These are phyloP conservation scores for Fusarium virguliforme DNA, from an alignment of 2,329 filamentous ascomycete species.

Conservation along the genomic window DNA sequence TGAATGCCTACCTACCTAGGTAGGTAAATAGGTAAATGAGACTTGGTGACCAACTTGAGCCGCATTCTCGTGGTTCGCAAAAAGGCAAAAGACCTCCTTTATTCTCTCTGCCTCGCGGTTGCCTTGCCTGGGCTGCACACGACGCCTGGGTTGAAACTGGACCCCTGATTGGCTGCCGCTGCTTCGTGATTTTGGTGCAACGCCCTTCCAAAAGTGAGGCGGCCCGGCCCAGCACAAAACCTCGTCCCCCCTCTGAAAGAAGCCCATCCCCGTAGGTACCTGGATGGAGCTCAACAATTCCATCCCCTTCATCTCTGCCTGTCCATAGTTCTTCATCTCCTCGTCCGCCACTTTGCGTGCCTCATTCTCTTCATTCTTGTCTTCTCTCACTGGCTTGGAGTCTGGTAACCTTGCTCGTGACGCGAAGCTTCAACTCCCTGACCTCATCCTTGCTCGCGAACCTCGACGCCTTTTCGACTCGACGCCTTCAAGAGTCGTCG, in stretches of 20 bases:
- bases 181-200: slow-evolving; percentile 22
- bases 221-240: slow-evolving; percentile 24
- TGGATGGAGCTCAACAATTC: slow-evolving; percentile 12
- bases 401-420: slow-evolving; percentile 11
- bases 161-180: slow-evolving; percentile 27
- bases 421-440: slow-evolving; percentile 19
- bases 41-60: not conserved
- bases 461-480: slow-evolving; percentile 1
- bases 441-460: slow-evolving; percentile 6
- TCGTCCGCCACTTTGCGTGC: slow-evolving; percentile 23
- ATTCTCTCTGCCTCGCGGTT: slow-evolving; percentile 27
- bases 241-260: slow-evolving; percentile 9
- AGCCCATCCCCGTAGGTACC: slow-evolving; percentile 4
- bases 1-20: not conserved
- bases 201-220: slow-evolving; percentile 42
- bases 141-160: slow-evolving; percentile 38
- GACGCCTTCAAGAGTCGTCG: not conserved
- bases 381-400: slow-evolving; percentile 10
- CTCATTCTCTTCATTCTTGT: slow-evolving; percentile 13
- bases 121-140: slow-evolving; percentile 40
- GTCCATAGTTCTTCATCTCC: not conserved
- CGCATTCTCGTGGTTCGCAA: slow-evolving; percentile 13
- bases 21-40: no score
- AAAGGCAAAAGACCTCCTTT: slow-evolving; percentile 9
- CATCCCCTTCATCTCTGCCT: slow-evolving; percentile 4